Base-by-base conservation (phyloP, 768 basidiomycete genomes). In the Fistulinella prunicolor region DNA sequence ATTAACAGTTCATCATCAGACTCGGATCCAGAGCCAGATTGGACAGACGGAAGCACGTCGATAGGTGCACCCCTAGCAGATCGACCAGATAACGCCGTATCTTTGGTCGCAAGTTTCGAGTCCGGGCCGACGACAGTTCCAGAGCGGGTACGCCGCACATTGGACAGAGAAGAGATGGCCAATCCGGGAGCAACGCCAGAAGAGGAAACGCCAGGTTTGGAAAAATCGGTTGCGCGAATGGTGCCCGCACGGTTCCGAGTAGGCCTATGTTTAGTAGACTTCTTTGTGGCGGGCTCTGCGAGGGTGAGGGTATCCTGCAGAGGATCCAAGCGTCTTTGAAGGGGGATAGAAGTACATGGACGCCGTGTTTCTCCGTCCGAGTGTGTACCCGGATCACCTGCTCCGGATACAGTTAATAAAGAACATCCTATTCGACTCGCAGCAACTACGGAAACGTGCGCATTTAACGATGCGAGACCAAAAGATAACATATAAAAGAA, bases 201-300 rank as follows among this genome's bases (percentile, higher is more conserved):
- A 26, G 44, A 47, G 39, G 46, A 24, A 29, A 38, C 30, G 9
- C 42, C 46, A 6, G 55, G 46, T 28, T 53, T 67, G 28, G 53
- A 17, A 40, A 68, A 73, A 52, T 76, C 76, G n/a, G 72, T 79
- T 41, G 73, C 77, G 43, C 71, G 78, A 58, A 73, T 80, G 44
- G 74, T 81, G 51, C 70, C 76, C 21, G 70, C 78, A 16, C 79
- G 74, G n/a, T 66, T 67, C n/a, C 71, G 63, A 42, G 62, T 35
- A 14, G 30, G 39, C 22, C 16, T 37, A 38, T 40, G 44, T 32
- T 46, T 51, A 0, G 26, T 22, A 20, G 44, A 16, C 10, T 46
- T 66, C 54, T 47, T 64, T 36, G 29, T 37, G 41, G 30, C 44
- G 9, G 32, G 44, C 20, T 48, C 30, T 13, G 38, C n/a, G 9